A percentile compares a stretch with the other conserved stretches of the same genome.
phyloP scores from a whole-genome alignment of 768 basidiomycete species.

The Lactarius sp. region DNA sequence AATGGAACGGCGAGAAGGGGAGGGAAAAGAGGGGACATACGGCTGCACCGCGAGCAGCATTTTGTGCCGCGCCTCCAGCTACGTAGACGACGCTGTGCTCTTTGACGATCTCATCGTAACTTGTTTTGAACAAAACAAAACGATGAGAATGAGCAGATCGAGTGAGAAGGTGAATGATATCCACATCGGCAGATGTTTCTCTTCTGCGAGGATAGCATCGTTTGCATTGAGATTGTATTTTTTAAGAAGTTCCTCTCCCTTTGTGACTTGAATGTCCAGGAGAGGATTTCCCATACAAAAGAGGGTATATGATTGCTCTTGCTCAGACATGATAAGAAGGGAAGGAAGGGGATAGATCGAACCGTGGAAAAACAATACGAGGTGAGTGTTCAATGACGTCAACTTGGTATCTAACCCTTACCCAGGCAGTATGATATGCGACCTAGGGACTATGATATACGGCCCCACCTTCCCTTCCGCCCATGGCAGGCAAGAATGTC shows the following conservation, averaged over 20 bases:
- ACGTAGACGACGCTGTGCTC: slow-evolving; percentile 81
- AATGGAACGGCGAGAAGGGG: not conserved
- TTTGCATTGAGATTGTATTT: slow-evolving; percentile 92
- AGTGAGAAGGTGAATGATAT: slow-evolving; percentile 2
- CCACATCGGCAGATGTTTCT: slow-evolving; percentile 84
- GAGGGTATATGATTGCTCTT: slow-evolving; percentile 49
- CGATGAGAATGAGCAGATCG: not conserved
- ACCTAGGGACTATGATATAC: too few species aligned
- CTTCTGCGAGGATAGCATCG: slow-evolving; percentile 92
- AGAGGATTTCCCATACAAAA: slow-evolving; percentile 96
- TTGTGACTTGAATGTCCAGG: slow-evolving; percentile 89
- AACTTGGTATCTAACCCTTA: not conserved
- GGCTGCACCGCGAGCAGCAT: slow-evolving; percentile 93
- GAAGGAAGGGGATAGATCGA: not conserved
- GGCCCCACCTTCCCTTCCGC: too few species aligned
- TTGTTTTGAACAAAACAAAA: slow-evolving; percentile 32
- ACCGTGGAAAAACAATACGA: slow-evolving; percentile 3
- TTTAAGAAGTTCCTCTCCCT: slow-evolving; percentile 77
- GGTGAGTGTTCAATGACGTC: not conserved
- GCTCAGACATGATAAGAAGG: slow-evolving; percentile 36
- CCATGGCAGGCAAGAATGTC: not conserved
- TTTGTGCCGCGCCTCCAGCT: slow-evolving; percentile 96
- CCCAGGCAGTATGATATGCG: too few species aligned
- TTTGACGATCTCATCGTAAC: slow-evolving; percentile 84
- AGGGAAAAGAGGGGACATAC: slow-evolving; percentile 44